A percentile compares a stretch with the other conserved stretches of the same genome.
phyloP scores from a whole-genome alignment of 371 early-diverging fungal genomes.

The Apophysomyces ossiformis region DNA sequence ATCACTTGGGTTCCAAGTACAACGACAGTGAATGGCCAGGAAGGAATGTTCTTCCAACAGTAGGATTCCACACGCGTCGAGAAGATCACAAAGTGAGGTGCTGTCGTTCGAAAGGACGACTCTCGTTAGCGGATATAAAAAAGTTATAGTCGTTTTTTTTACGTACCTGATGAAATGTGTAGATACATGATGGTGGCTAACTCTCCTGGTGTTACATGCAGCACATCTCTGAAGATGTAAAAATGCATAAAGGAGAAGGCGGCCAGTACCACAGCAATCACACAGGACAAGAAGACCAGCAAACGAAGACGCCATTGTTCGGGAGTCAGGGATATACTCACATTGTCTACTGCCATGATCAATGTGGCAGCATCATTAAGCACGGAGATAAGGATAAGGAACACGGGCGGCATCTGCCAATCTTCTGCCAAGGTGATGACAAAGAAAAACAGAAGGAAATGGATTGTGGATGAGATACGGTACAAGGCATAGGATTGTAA shows the following conservation, averaged over 20 bases:
- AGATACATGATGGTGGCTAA: constrained; percentile 88
- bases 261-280: constrained; percentile 75
- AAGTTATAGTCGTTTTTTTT: neutral
- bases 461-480: constrained; percentile 91
- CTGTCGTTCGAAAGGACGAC: constrained; percentile 24
- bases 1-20: constrained; percentile 91
- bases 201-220: constrained; percentile 44
- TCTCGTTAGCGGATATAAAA: neutral
- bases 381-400: constrained; percentile 86
- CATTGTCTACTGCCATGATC: constrained; percentile 92
- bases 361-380: constrained; percentile 92
- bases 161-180: constrained; percentile 81
- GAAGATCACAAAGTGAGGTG: constrained; percentile 96
- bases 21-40: constrained; percentile 76
- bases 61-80: constrained; percentile 92
- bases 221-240: constrained; percentile 71
- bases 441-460: constrained; percentile 93
- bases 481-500: constrained; percentile 90
- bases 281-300: constrained; percentile 77
- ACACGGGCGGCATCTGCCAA: constrained; percentile 82
- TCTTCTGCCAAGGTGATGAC: constrained; percentile 79
- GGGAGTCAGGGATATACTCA: constrained; percentile 77
- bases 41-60: constrained; percentile 88
- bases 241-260: constrained; percentile 83
- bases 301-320: constrained; percentile 92